A percentile compares a stretch with the other conserved stretches of the same genome.
phyloP scores from a whole-genome alignment of 345 rosid genomes.

The Dipteronia sinensis region DNA sequence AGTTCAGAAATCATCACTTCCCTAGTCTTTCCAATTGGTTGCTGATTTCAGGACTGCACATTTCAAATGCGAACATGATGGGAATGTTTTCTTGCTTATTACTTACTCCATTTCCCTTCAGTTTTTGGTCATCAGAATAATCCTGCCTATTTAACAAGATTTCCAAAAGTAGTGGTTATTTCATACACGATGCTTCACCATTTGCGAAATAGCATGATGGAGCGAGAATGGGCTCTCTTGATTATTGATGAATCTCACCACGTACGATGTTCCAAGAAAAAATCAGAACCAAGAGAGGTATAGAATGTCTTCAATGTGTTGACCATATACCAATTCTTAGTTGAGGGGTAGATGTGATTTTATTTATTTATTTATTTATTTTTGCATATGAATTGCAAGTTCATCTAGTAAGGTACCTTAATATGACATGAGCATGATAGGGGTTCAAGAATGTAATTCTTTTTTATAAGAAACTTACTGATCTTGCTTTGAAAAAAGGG shows the following conservation, averaged over 20 bases:
- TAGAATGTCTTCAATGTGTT: slow-evolving; percentile 1
- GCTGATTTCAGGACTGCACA: neutral
- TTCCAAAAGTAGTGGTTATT: slow-evolving; percentile 86
- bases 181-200: slow-evolving; percentile 89
- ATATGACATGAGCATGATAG: neutral
- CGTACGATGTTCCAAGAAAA: slow-evolving; percentile 72
- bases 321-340: neutral
- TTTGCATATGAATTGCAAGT: neutral
- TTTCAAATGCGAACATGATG: slow-evolving; percentile 4
- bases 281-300: slow-evolving; percentile 81
- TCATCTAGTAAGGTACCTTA: neutral
- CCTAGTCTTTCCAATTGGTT: neutral
- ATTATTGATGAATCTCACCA: slow-evolving; percentile 97
- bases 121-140: slow-evolving; percentile 84
- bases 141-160: slow-evolving; percentile 64
- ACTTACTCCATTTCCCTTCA: slow-evolving; percentile 36
- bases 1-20: slow-evolving; percentile 3
- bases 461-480: neutral
- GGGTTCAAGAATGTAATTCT: neutral
- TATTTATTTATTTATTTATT: slow-evolving; percentile 2
- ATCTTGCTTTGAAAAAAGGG: neutral
- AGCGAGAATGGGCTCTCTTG: slow-evolving; percentile 80
- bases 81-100: neutral
- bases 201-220: slow-evolving; percentile 69
- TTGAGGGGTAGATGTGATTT: slow-evolving; percentile 5